Evolutionary conservation across 768 basidiomycete genomes (phyloP).

Genomic region (Suillus weaverae): DNA sequence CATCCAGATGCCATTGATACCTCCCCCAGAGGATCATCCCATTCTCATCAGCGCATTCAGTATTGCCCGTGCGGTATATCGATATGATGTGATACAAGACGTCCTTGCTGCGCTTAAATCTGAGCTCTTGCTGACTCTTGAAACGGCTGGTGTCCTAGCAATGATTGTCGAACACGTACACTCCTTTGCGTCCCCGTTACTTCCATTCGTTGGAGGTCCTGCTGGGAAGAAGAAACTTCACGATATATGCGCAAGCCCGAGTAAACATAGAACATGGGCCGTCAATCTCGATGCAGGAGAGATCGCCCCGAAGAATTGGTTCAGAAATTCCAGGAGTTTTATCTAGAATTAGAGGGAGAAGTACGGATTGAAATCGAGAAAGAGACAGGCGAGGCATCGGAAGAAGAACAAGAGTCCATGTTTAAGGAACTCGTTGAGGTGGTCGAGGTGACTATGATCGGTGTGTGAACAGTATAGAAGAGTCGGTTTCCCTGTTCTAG

Average conservation of each 20-base stretch:
- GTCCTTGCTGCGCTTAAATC: constrained; percentile 53
- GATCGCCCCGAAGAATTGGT: constrained; percentile 54
- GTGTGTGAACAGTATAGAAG: constrained; percentile 39
- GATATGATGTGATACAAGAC: constrained; percentile 52
- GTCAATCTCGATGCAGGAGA: constrained; percentile 37
- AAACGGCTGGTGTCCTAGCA: constrained; percentile 36
- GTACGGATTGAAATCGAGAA: constrained; percentile 37
- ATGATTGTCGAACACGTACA: constrained; percentile 65
- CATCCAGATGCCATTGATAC: constrained; percentile 22
- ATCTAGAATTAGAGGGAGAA: constrained; percentile 64
- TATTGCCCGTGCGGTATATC: constrained; percentile 51
- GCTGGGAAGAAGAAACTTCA: constrained; percentile 33
- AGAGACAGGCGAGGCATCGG: constrained; percentile 17
- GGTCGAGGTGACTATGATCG: constrained; percentile 85
- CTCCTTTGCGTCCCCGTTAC: constrained; percentile 52
- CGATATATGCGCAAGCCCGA: constrained; percentile 27
- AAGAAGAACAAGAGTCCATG: constrained; percentile 39
- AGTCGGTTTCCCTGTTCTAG: not conserved
- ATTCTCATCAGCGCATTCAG: constrained; percentile 58
- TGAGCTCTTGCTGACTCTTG: constrained; percentile 53
- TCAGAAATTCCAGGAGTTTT: constrained; percentile 70
- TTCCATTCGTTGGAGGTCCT: constrained; percentile 52
- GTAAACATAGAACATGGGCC: constrained; percentile 30
- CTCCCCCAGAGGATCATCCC: constrained; percentile 33
- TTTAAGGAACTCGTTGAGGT: constrained; percentile 65